Percentiles rank a stretch among this genome's conserved stretches.
Conservation (phyloP, 257 asterid genomes). For the Euphrasia confusa region DNA sequence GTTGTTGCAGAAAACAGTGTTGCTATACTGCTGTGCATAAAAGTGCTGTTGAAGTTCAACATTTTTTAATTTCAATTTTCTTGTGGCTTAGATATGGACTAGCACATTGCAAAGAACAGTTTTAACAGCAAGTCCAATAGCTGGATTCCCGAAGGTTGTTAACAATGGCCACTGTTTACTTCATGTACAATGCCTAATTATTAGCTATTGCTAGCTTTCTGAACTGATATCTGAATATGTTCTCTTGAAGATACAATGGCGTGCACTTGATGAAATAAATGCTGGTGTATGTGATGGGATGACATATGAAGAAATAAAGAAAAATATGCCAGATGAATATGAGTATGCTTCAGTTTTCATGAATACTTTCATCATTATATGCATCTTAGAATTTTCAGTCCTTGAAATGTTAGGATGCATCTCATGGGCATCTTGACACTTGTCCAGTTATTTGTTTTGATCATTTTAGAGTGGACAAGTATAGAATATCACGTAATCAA, state of each 20-base stretch:
- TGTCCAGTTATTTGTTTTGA: not conserved
- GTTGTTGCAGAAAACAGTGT: conserved; percentile 9
- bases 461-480: not conserved
- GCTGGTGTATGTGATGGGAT: conserved; percentile 96
- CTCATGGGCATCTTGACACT: not conserved
- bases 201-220: conserved; percentile 18
- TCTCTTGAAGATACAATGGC: conserved; percentile 87
- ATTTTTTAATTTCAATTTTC: conserved; percentile 24
- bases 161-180: conserved; percentile 14
- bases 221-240: conserved; percentile 25
- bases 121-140: conserved; percentile 76
- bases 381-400: not conserved
- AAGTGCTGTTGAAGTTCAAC: conserved; percentile 21
- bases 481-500: not conserved
- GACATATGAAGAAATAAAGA: conserved; percentile 98
- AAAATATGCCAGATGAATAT: conserved; percentile 94
- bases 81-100: conserved; percentile 87
- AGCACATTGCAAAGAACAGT: conserved; percentile 98
- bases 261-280: conserved; percentile 97
- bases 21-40: conserved; percentile 3
- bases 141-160: conserved; percentile 91
- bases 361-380: conserved; percentile 11
- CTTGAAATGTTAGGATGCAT: conserved; percentile 10
- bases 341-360: conserved; percentile 54
- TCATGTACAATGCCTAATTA: conserved; percentile 12